phyloP scores from a whole-genome alignment of 495 filamentous ascomycete species.

The Penicillium robsamsonii region DNA sequence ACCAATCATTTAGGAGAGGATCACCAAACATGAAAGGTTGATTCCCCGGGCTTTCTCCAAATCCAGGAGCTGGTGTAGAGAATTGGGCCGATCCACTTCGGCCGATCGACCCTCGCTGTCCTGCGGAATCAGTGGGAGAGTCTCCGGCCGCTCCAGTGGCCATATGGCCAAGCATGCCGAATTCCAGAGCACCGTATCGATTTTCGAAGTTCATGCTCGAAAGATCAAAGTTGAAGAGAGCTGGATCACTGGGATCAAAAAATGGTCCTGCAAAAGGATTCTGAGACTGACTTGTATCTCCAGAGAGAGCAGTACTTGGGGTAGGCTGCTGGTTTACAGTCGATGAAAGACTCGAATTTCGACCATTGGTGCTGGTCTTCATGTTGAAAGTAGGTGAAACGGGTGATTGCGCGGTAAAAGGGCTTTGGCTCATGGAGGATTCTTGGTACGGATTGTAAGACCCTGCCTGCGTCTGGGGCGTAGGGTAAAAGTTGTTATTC shows the following conservation, averaged over 20 bases:
- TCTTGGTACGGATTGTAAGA: constrained; percentile 46
- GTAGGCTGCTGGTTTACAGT: constrained; percentile 37
- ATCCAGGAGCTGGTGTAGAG: constrained; percentile 39
- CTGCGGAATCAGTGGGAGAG: constrained; percentile 63
- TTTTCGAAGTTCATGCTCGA: constrained; percentile 94
- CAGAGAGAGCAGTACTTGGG: constrained; percentile 34
- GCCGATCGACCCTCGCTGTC: constrained; percentile 49
- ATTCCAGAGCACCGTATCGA: constrained; percentile 89
- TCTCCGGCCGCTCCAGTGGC: constrained; percentile 80
- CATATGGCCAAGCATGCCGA: constrained; percentile 93
- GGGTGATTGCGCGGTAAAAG: constrained; percentile 67
- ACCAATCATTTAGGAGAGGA: constrained; percentile 48
- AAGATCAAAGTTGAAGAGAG: constrained; percentile 88
- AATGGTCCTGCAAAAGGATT: constrained; percentile 57
- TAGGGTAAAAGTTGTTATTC: constrained; percentile 33
- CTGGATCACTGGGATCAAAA: constrained; percentile 88
- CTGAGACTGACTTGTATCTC: constrained; percentile 32
- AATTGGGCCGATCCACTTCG: constrained; percentile 49
- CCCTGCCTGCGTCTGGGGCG: constrained; percentile 33
- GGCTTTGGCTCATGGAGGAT: constrained; percentile 40
- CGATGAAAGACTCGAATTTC: constrained; percentile 40
- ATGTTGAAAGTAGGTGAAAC: constrained; percentile 64
- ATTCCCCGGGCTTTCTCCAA: constrained; percentile 45
- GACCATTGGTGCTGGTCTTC: constrained; percentile 37
- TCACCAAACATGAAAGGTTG: constrained; percentile 52